These are phyloP conservation scores for Solanum gandarillasii DNA, from an alignment of 257 asterid genomes.

Conservation along the genomic window DNA sequence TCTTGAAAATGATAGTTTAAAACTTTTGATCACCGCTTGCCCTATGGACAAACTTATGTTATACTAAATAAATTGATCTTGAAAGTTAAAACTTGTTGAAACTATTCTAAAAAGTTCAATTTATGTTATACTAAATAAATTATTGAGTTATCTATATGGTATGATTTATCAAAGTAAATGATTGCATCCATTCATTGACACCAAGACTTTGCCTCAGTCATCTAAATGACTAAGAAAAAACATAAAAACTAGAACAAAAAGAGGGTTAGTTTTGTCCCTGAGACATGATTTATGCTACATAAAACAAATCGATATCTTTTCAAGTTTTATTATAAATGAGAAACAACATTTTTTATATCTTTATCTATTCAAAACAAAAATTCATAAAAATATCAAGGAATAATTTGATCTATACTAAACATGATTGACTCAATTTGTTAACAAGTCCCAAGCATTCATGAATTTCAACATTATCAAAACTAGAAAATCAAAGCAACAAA, in stretches of 20 bases:
- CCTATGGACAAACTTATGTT: no score
- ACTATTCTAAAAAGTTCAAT: no score
- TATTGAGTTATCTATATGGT: neutral
- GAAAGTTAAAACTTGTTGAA: no score
- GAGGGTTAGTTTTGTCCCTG: neutral
- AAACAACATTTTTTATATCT: neutral
- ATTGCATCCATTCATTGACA: neutral
- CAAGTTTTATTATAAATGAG: neutral
- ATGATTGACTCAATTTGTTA: neutral
- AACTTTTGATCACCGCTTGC: fast-evolving
- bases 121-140: no score
- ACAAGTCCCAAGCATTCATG: neutral
- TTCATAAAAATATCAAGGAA: neutral
- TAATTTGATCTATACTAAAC: neutral
- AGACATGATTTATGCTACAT: neutral
- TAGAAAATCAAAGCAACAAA: neutral
- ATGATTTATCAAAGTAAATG: neutral
- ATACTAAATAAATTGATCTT: no score
- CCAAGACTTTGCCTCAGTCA: neutral
- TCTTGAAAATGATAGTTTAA: no score
- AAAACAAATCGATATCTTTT: neutral
- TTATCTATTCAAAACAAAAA: no score
- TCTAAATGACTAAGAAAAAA: neutral
- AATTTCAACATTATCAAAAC: neutral
- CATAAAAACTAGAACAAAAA: neutral